phyloP scores from a whole-genome alignment of 129 eudicot genomes.

The Logfia minima region DNA sequence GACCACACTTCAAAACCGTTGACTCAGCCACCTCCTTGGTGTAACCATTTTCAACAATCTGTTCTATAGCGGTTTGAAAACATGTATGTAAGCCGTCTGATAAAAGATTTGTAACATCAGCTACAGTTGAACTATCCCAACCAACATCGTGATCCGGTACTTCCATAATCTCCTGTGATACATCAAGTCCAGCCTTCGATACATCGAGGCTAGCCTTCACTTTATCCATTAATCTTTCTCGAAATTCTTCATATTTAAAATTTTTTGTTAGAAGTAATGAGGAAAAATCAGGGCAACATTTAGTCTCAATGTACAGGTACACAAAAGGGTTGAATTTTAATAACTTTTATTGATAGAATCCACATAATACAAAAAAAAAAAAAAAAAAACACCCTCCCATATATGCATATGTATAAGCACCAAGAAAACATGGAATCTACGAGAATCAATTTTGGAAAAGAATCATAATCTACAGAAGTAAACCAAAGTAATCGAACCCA shows the following conservation, averaged over 20 bases:
- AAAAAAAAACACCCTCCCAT: neutral
- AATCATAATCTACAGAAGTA: neutral
- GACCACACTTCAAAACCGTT: slow-evolving; percentile 43
- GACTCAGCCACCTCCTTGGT: slow-evolving; percentile 44
- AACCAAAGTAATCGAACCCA: neutral
- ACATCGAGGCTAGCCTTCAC: slow-evolving; percentile 14
- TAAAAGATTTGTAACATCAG: slow-evolving; percentile 41
- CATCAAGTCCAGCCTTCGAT: neutral
- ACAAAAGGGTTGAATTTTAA: no score
- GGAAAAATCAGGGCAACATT: neutral
- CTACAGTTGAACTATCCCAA: slow-evolving; percentile 45
- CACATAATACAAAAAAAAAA: no score
- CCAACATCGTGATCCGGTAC: slow-evolving; percentile 16
- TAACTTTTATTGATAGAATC: no score
- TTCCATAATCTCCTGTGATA: slow-evolving; percentile 21
- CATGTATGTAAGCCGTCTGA: slow-evolving; percentile 30
- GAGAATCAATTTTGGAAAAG: neutral
- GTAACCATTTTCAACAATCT: slow-evolving; percentile 48
- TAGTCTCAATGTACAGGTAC: neutral
- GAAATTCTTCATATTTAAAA: slow-evolving; percentile 33
- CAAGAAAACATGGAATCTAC: neutral
- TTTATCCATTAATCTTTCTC: slow-evolving; percentile 18
- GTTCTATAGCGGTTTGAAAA: slow-evolving; percentile 42
- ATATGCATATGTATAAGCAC: neutral
- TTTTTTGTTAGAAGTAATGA: slow-evolving; percentile 34